These are phyloP conservation scores for Flaveria ramosissima DNA, from an alignment of 129 eudicot species.

Conservation along the genomic window DNA sequence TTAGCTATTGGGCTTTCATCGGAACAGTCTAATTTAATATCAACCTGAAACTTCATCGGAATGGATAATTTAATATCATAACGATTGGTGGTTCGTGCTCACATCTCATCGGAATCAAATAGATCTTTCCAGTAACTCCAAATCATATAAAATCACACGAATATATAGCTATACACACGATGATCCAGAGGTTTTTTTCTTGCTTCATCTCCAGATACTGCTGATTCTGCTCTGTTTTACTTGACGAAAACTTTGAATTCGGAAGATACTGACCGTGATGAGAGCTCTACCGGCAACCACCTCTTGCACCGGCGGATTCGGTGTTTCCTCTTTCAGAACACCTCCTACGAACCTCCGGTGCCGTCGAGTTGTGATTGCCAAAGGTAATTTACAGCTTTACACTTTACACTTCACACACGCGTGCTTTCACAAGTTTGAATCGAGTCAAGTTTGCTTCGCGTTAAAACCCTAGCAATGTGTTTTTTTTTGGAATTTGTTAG, in stretches of 20 bases:
- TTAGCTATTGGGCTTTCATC: no score
- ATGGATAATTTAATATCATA: constrained; percentile 12
- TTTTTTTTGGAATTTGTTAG: no score
- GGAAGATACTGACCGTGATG: constrained; percentile 6
- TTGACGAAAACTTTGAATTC: neutral
- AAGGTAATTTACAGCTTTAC: constrained; percentile 21
- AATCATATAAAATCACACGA: constrained; percentile 1
- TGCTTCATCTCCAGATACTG: neutral
- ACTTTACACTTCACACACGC: neutral
- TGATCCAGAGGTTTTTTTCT: constrained; percentile 11
- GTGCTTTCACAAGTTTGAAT: constrained; percentile 2
- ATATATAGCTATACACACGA: constrained; percentile 10
- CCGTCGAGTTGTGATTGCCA: constrained; percentile 24
- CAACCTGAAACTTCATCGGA: neutral
- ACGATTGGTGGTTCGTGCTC: constrained; percentile 27
- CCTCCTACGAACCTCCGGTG: constrained; percentile 26
- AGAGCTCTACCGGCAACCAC: constrained; percentile 41
- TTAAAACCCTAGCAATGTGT: constrained; percentile 18
- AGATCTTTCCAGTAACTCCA: constrained; percentile 29
- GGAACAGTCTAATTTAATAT: no score
- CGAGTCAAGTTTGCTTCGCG: neutral
- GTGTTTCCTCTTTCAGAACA: constrained; percentile 20
- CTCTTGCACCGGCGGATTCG: constrained; percentile 30
- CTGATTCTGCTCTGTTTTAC: neutral
- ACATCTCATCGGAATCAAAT: constrained; percentile 10